These are phyloP conservation scores for Eragrostis nindensis DNA, from an alignment of 176 grass and related monocot species.

Conservation along the genomic window DNA sequence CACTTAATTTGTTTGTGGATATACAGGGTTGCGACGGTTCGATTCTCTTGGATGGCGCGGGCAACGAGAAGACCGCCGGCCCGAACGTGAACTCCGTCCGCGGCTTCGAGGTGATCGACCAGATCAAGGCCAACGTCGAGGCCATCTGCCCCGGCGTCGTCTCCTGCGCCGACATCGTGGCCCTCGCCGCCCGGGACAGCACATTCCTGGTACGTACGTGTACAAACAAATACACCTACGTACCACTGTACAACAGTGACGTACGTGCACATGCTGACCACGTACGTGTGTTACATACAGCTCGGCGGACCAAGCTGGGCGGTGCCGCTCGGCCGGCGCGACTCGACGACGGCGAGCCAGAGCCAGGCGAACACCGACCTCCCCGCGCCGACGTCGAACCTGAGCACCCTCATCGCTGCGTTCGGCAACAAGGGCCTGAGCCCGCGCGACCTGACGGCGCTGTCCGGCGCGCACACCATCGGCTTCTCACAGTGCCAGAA, in stretches of 20 bases:
- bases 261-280: not conserved
- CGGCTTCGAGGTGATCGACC: conserved; percentile 43
- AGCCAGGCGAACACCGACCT: conserved; percentile 58
- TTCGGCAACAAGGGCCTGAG: conserved; percentile 61
- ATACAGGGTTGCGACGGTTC: conserved; percentile 74
- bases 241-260: not conserved
- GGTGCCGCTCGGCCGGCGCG: conserved; percentile 70
- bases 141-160: conserved; percentile 59
- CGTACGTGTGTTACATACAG: conserved; percentile 11
- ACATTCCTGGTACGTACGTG: conserved; percentile 50
- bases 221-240: no score
- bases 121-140: conserved; percentile 71
- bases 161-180: conserved; percentile 83
- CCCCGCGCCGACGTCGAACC: conserved; percentile 37
- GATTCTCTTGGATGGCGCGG: conserved; percentile 23
- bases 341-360: conserved; percentile 67
- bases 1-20: not conserved
- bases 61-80: not conserved
- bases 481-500: conserved; percentile 66
- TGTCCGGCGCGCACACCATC: conserved; percentile 84
- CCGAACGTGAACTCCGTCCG: not conserved
- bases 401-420: conserved; percentile 40
- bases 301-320: conserved; percentile 71
- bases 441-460: conserved; percentile 62
- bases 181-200: conserved; percentile 73